phyloP scores from a whole-genome alignment of 2,329 filamentous ascomycete species.

The Colletotrichum aenigma region DNA sequence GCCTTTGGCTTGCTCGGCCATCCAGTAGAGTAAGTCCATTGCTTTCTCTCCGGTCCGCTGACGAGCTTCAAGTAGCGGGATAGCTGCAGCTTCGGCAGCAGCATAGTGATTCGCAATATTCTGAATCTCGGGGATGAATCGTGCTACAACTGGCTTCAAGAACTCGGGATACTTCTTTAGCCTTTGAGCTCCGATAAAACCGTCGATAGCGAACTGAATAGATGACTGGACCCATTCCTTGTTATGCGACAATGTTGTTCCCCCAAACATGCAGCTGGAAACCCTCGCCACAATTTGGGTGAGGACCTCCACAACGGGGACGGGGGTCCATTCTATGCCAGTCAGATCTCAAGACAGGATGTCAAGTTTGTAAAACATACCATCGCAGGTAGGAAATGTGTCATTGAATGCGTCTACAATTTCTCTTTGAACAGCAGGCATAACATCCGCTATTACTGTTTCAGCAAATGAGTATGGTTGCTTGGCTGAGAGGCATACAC shows the following conservation, averaged over 20 bases:
- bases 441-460: neutral
- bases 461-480: neutral
- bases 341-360: neutral
- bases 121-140: conserved; percentile 27
- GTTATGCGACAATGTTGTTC: conserved; percentile 25
- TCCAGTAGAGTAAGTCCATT: conserved; percentile 26
- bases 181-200: conserved; percentile 30
- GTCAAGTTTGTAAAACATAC: neutral
- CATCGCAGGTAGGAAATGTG: neutral
- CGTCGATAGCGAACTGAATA: conserved; percentile 30
- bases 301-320: conserved; percentile 25
- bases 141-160: conserved; percentile 28
- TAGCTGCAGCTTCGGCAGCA: conserved; percentile 24
- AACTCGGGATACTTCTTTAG: conserved; percentile 18
- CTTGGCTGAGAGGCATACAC: neutral
- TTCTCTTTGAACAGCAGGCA: neutral
- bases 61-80: conserved; percentile 28
- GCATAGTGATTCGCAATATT: conserved; percentile 28
- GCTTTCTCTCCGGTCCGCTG: conserved; percentile 13
- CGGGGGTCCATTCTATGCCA: conserved; percentile 25
- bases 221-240: conserved; percentile 32
- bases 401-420: neutral
- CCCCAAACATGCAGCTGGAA: conserved; percentile 32
- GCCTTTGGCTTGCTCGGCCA: conserved; percentile 22
- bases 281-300: conserved; percentile 30